Evolutionary conservation across 768 basidiomycete species (phyloP).

Genomic region (Phanerochaete carnosa): DNA sequence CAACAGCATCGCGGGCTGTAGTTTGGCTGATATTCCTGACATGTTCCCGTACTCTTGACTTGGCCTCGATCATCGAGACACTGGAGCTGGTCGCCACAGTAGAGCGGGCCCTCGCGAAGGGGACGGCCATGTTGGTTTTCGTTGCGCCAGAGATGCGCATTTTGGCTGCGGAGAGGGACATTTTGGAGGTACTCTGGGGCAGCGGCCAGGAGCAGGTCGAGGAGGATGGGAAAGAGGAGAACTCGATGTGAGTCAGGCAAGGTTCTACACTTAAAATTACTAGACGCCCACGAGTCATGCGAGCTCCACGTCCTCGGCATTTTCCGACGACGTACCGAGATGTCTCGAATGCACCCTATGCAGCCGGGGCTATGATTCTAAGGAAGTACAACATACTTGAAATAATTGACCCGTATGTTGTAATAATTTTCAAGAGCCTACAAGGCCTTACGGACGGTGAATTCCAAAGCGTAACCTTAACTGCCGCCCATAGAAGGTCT

Average conservation of each 20-base stretch:
- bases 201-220: background rate
- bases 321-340: background rate
- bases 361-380: too few species aligned
- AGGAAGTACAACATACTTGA: too few species aligned
- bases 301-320: constrained; percentile 1
- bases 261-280: background rate
- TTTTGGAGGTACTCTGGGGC: constrained; percentile 20
- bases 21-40: constrained; percentile 73
- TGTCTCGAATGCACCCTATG: background rate
- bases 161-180: constrained; percentile 41
- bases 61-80: constrained; percentile 70
- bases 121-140: constrained; percentile 29
- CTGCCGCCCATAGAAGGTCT: background rate
- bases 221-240: background rate
- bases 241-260: background rate
- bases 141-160: constrained; percentile 41
- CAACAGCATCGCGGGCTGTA: constrained; percentile 54
- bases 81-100: constrained; percentile 37
- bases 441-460: too few species aligned
- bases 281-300: constrained; percentile 12
- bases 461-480: too few species aligned
- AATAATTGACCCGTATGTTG: too few species aligned
- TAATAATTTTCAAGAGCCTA: too few species aligned
- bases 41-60: constrained; percentile 76
- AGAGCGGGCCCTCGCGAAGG: constrained; percentile 48